A percentile compares a stretch with the other conserved stretches of the same genome.
Conservation (phyloP, 2,329 filamentous ascomycete species). For the Diaporthe humulicola region DNA sequence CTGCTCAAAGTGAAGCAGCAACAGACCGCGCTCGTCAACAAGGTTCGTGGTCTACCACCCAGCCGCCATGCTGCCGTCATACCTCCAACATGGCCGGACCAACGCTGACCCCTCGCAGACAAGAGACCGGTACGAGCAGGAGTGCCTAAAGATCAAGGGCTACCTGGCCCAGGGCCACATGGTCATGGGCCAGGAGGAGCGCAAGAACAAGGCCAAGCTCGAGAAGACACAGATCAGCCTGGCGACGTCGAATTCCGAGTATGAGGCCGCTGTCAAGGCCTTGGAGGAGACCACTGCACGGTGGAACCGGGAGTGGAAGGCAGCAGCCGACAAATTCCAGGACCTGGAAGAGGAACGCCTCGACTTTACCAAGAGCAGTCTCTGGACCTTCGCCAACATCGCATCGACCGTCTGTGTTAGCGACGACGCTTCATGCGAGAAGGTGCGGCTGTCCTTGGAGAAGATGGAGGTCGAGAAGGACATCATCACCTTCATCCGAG, state of each 20-base stretch:
- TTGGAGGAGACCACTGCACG: slow-evolving; percentile 94
- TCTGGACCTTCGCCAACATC: slow-evolving; percentile 98
- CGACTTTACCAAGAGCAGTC: slow-evolving; percentile 96
- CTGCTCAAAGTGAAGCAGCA: slow-evolving; percentile 92
- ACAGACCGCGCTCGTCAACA: slow-evolving; percentile 92
- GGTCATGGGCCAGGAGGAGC: slow-evolving; percentile 99
- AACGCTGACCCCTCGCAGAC: slow-evolving; percentile 65
- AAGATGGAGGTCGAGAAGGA: slow-evolving; percentile 98
- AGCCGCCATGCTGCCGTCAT: neutral
- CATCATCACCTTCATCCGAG: slow-evolving; percentile 88
- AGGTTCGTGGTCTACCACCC: slow-evolving; percentile 65
- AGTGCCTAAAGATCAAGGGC: slow-evolving; percentile 97
- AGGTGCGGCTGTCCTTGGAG: slow-evolving; percentile 92
- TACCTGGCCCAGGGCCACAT: slow-evolving; percentile 99
- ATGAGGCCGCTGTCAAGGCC: slow-evolving; percentile 91
- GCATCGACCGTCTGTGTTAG: slow-evolving; percentile 97
- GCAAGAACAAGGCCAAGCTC: slow-evolving; percentile 98
- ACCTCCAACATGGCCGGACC: neutral
- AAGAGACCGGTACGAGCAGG: slow-evolving; percentile 95
- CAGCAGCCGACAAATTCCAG: slow-evolving; percentile 98
- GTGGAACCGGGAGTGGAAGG: slow-evolving; percentile 99
- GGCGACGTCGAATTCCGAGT: slow-evolving; percentile 90
- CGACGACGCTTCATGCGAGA: slow-evolving; percentile 96
- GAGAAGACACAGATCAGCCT: slow-evolving; percentile 99
- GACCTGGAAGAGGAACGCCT: slow-evolving; percentile 97